A percentile compares a stretch with the other conserved stretches of the same genome.
These are phyloP conservation scores for Sphenostylis stenocarpa DNA, from an alignment of 306 rosid species.

Conservation along the genomic window DNA sequence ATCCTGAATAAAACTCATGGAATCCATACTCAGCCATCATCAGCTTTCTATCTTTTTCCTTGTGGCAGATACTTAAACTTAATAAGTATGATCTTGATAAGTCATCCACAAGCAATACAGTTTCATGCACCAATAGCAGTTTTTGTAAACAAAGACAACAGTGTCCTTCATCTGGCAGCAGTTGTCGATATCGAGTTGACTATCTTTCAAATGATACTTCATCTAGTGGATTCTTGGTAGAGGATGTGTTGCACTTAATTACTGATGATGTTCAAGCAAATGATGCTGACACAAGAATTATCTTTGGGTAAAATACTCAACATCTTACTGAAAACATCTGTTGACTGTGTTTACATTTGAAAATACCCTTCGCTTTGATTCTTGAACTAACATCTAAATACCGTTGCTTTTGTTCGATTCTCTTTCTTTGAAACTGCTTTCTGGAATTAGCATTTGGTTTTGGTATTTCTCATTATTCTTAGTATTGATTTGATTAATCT, in stretches of 20 bases:
- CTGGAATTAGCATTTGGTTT: neutral
- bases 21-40: neutral
- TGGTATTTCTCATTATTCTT: neutral
- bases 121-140: constrained; percentile 61
- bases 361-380: neutral
- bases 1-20: neutral
- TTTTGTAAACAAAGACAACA: constrained; percentile 37
- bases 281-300: constrained; percentile 48
- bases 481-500: neutral
- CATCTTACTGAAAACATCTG: neutral
- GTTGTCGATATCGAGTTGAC: constrained; percentile 50
- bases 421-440: constrained; percentile 5
- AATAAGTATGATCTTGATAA: constrained; percentile 60
- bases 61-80: constrained; percentile 43
- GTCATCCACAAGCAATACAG: constrained; percentile 61
- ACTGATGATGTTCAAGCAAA: constrained; percentile 52
- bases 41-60: neutral
- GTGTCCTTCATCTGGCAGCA: constrained; percentile 51
- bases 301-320: constrained; percentile 61
- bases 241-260: constrained; percentile 74
- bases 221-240: constrained; percentile 65
- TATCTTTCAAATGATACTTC: constrained; percentile 68
- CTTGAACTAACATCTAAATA: neutral
- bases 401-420: constrained; percentile 15
- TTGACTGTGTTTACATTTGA: neutral